Percentiles rank a stretch among this genome's conserved stretches.
Evolutionary conservation across 495 filamentous ascomycete species (phyloP).

Genomic region (Hypoxylon intermedium): DNA sequence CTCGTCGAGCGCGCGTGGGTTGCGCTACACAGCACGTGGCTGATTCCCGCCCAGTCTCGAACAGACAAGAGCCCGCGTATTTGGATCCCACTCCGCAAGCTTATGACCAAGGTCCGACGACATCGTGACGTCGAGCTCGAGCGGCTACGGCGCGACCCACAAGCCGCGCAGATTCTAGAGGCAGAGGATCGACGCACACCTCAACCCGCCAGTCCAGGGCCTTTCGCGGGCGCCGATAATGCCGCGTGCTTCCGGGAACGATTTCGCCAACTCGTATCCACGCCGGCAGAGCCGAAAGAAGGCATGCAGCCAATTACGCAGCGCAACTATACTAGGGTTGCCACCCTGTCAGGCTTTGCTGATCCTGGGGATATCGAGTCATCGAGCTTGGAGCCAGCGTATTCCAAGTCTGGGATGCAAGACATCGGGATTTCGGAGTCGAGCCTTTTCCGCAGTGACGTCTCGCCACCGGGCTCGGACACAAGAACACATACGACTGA

Average conservation of each 20-base stretch:
- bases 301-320: neutral
- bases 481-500: neutral
- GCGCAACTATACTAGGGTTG: neutral
- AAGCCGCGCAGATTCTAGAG: conserved; percentile 42
- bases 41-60: conserved; percentile 47
- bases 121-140: conserved; percentile 54
- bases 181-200: conserved; percentile 41
- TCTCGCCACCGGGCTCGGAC: neutral
- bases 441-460: neutral
- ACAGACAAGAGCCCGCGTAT: conserved; percentile 53
- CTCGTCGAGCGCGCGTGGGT: conserved; percentile 63
- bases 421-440: neutral
- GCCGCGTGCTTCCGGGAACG: conserved; percentile 45
- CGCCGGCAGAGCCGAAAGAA: neutral
- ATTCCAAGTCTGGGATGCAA: conserved; percentile 41
- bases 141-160: conserved; percentile 45
- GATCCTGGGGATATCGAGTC: no score
- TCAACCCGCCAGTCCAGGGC: conserved; percentile 45
- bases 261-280: conserved; percentile 48
- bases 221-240: conserved; percentile 35
- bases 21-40: conserved; percentile 58
- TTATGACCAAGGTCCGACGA: conserved; percentile 57
- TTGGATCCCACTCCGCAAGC: conserved; percentile 61
- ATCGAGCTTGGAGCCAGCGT: conserved; percentile 36
- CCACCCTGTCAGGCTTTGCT: no score